Evolutionary conservation across 805 yeast species (phyloP), one percentile per base, ranked within the genome.

Genomic region (Starmerella cellae): DNA sequence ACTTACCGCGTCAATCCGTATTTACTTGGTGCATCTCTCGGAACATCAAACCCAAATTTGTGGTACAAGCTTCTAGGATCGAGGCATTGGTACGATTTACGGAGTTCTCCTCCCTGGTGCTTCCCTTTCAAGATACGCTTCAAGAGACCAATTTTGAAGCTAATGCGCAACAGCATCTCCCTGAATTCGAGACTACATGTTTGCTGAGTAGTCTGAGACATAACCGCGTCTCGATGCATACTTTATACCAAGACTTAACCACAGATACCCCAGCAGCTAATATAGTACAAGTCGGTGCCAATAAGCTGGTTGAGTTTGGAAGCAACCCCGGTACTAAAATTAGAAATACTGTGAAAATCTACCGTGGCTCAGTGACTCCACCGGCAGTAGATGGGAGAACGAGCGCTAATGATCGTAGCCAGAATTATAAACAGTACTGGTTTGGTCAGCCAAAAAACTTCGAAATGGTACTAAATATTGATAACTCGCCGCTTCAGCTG

Each of bases 111-210:
- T 39, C 45, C 5, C 37, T 54, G 3, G 51, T 54, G 3, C 17
- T 54, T 1, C 58, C 58, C 4, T 20, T 54, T n/a, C 41, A 38
- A 28, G 45, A 43, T 16, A 8, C 31, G 3, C 13, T 24, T 16
- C 18, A 36, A n/a, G 45, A 34, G 11, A 4, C 27, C 2, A 44
- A 37, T 21, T 37, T 42, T 23, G 22, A 26, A 3, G 37, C 31
- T 2, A 36, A 50, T 29, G 49, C 47, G 10, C 6, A 1, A 5
- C 13, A 16, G 18, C 36, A 39, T 13, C 27, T 44, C 14, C 34
- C 31, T 24, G 60, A 62, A 23, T 64, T 69, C 58, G 82, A 75
- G 50, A 50, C 73, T 27, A 54, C 65, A 23, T 65, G 67, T 47
- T 42, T 65, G 1, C 45, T 71, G 22, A 60, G 64, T n/a, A 52